A percentile compares a stretch with the other conserved stretches of the same genome.
phyloP scores from a whole-genome alignment of 73 alveolate species.

The Paramecium sonneborni region DNA sequence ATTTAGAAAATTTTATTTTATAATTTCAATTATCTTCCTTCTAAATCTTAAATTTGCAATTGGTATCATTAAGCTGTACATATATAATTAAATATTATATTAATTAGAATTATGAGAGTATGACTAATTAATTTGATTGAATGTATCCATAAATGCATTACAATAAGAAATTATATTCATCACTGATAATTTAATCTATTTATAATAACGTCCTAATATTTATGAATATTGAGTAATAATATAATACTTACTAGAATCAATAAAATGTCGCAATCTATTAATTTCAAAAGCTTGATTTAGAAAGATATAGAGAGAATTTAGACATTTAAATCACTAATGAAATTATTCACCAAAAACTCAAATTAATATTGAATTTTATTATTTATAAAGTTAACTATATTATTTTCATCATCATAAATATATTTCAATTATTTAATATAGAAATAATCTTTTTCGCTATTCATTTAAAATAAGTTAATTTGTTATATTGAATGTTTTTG shows the following conservation, averaged over 20 bases:
- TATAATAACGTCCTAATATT: not conserved
- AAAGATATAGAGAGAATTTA: no score
- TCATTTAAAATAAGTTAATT: not conserved
- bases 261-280: not conserved
- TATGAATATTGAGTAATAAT: not conserved
- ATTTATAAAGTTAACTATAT: not conserved
- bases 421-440: not conserved
- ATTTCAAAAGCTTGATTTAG: not conserved
- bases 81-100: not conserved
- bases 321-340: no score
- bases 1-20: not conserved
- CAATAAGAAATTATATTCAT: not conserved
- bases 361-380: not conserved
- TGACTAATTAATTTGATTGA: not conserved
- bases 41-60: not conserved
- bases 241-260: not conserved
- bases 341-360: slow-evolving; percentile 12
- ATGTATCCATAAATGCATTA: not conserved
- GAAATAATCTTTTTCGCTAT: slow-evolving; percentile 9
- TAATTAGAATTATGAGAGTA: not conserved
- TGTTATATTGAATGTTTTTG: not conserved
- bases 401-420: not conserved
- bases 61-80: not conserved
- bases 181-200: not conserved
- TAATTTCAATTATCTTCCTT: not conserved